These are phyloP conservation scores for Suillus luteus DNA, from an alignment of 768 basidiomycete genomes.

Conservation along the genomic window DNA sequence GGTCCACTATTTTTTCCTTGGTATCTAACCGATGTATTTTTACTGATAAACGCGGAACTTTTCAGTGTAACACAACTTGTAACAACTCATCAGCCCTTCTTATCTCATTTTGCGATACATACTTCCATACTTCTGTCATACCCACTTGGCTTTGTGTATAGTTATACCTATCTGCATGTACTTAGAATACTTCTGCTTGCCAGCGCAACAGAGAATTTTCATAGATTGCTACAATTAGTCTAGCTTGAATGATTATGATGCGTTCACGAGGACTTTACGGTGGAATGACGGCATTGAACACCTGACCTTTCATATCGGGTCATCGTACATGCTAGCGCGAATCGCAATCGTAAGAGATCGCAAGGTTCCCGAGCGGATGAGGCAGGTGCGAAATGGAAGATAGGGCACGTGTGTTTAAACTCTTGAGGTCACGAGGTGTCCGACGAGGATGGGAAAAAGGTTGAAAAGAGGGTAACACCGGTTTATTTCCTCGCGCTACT, in stretches of 20 bases:
- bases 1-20: slow-evolving; percentile 8
- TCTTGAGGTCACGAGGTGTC: slow-evolving; percentile 15
- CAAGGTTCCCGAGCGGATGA: neutral
- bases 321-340: neutral
- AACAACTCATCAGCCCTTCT: neutral
- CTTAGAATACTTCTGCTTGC: slow-evolving; percentile 9
- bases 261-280: slow-evolving; percentile 5
- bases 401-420: slow-evolving; percentile 15
- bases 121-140: slow-evolving; percentile 4
- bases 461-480: slow-evolving; percentile 8
- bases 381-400: slow-evolving; percentile 14
- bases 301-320: slow-evolving; percentile 4
- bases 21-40: slow-evolving; percentile 30
- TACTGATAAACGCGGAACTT: slow-evolving; percentile 21
- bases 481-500: neutral
- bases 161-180: slow-evolving; percentile 32
- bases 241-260: neutral
- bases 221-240: slow-evolving; percentile 12
- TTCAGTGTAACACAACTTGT: slow-evolving; percentile 13
- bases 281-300: slow-evolving; percentile 10
- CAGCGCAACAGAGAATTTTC: slow-evolving; percentile 19
- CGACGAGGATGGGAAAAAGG: slow-evolving; percentile 5
- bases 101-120: slow-evolving; percentile 8
- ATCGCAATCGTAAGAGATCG: neutral
- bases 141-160: slow-evolving; percentile 19